Evolutionary conservation across 164 flowering plant genomes (phyloP).

Genomic region (Echeveria elegans): DNA sequence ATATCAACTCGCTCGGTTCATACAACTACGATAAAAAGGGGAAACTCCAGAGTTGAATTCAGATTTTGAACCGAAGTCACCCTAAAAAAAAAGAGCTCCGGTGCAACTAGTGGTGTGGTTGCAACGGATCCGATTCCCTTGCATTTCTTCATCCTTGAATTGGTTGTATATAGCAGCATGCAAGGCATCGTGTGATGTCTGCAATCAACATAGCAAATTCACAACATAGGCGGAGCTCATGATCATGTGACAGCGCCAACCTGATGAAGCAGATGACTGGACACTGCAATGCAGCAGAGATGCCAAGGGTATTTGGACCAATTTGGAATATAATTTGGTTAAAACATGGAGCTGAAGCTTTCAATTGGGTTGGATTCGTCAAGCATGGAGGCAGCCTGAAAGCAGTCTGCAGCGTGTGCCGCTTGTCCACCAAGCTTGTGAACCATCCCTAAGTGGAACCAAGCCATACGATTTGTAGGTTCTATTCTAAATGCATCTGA

Average conservation of each 20-base stretch:
- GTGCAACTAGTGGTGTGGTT: too few species aligned
- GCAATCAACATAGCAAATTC: background rate
- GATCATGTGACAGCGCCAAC: background rate
- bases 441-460: slow-evolving; percentile 74
- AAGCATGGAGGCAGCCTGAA: slow-evolving; percentile 94
- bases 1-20: too few species aligned
- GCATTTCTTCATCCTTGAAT: too few species aligned
- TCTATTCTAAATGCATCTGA: slow-evolving; percentile 87
- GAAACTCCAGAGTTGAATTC: too few species aligned
- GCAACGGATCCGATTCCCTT: too few species aligned
- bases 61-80: too few species aligned
- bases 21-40: too few species aligned
- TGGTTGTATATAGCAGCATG: too few species aligned
- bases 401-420: slow-evolving; percentile 84
- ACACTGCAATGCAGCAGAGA: background rate
- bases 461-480: slow-evolving; percentile 75
- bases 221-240: background rate
- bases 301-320: background rate
- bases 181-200: background rate
- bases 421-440: slow-evolving; percentile 71
- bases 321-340: slow-evolving; percentile 3
- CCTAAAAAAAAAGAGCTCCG: too few species aligned
- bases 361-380: slow-evolving; percentile 90
- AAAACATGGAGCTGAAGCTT: slow-evolving; percentile 51
- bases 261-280: background rate